A percentile compares a stretch with the other conserved stretches of the same genome.
These are phyloP conservation scores for Capsicum chinense DNA, from an alignment of 257 asterid species.

Conservation along the genomic window DNA sequence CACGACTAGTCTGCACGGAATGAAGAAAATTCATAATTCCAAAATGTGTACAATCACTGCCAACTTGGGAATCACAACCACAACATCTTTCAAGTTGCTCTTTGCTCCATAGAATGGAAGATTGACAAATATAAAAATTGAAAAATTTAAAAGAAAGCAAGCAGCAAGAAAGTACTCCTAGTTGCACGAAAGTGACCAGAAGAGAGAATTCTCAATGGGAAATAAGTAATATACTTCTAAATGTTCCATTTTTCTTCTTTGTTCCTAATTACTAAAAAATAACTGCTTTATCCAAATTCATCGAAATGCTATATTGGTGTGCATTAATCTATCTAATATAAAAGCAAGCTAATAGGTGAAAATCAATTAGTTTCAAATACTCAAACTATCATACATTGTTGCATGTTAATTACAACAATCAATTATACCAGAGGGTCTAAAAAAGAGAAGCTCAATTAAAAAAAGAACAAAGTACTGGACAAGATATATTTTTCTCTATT, in stretches of 20 bases:
- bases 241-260: neutral
- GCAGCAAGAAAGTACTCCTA: no score
- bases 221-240: neutral
- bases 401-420: neutral
- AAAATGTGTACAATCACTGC: neutral
- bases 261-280: neutral
- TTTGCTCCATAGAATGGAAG: no score
- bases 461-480: no score
- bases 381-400: neutral
- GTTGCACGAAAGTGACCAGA: no score
- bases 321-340: neutral
- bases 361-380: neutral
- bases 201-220: neutral
- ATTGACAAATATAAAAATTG: no score
- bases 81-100: neutral
- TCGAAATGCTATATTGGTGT: neutral
- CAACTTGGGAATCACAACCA: neutral
- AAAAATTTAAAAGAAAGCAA: no score
- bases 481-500: no score
- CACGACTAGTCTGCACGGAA: slow-evolving; percentile 44
- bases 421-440: no score
- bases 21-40: neutral
- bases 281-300: neutral
- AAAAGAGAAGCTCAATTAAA: no score
- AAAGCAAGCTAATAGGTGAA: neutral